Evolutionary conservation across 169 alveolate genomes (phyloP), one percentile per base, ranked within the genome.

Genomic region (Babesia ovis): DNA sequence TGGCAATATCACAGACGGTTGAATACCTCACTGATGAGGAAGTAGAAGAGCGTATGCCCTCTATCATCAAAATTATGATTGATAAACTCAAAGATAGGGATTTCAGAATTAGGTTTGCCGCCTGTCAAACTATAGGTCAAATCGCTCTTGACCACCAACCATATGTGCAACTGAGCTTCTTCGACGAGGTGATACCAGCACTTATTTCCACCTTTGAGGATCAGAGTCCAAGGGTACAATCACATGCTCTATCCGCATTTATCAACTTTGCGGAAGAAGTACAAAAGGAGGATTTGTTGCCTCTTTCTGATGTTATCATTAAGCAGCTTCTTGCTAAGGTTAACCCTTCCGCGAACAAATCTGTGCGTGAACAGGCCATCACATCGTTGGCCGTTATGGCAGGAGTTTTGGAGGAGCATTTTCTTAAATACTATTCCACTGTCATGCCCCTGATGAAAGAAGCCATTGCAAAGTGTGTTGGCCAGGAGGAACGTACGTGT

Each of bases 201-300:
- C 91, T 94, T 43, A 84, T 92, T 51, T 83, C 68, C 48, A 76
- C 94, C 34, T 79, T 94, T 81, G 91, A 93, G 64, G 97, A 92
- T 58, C 75, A 58, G 4, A 91, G 91, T 34, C 85, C 91, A 3
- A 70, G 96, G 27, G 97, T 94, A 32, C 94, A 91, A 51, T 89
- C 96, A 11, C 97, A 94, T 71, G 97, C 97, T 1, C 84, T 91
- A 57, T 94, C 97, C 35, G 97, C 97, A 32, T 92, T 94, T 58
- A 90, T 94, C 25, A 94, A 94, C 83, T 94, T 85, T 64, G 92
- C 97, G 0, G 97, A 94, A 73, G 97, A 94, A 64, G 93, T 93
- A 45, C 90, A 89, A 25, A 88, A 90, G 79, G 88, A 79, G 37
- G 89, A 91, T 55, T 61, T 93, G 86, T 82, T 85, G 43, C 96